Conservation (phyloP, 177 flowering plant genomes). For the Vitis hybrid region DNA sequence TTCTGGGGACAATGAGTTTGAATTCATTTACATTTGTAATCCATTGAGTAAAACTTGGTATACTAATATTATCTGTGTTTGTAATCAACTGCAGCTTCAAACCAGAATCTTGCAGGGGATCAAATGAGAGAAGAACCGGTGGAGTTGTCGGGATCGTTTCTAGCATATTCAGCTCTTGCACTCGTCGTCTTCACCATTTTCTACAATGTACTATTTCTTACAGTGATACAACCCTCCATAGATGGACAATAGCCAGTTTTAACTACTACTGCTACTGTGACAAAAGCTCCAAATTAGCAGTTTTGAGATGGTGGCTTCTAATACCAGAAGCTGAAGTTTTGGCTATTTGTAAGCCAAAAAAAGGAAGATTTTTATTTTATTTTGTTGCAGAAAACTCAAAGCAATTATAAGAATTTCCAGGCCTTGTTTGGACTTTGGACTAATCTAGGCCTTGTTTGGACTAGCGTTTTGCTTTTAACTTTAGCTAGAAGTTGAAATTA, state of each 20-base stretch:
- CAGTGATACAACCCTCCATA: constrained; percentile 63
- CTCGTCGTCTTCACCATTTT: constrained; percentile 52
- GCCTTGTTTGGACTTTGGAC: too few relatives aligned
- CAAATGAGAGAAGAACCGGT: constrained; percentile 27
- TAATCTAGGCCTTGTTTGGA: too few relatives aligned
- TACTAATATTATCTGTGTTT: background rate
- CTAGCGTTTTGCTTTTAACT: too few relatives aligned
- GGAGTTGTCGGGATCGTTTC: constrained; percentile 43
- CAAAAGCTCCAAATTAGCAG: constrained; percentile 12
- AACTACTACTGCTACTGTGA: background rate
- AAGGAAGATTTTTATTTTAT: too few relatives aligned
- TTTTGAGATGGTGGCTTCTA: constrained; percentile 5
- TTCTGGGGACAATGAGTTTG: too few relatives aligned
- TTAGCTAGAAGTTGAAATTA: too few relatives aligned
- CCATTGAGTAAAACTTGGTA: too few relatives aligned
- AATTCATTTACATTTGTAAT: too few relatives aligned
- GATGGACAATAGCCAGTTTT: constrained; percentile 42
- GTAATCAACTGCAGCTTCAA: constrained; percentile 33
- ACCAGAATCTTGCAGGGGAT: constrained; percentile 15
- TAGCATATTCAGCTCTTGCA: constrained; percentile 27
- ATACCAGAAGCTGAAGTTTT: background rate
- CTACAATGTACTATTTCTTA: constrained; percentile 53
- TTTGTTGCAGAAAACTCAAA: too few relatives aligned
- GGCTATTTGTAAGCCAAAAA: too few relatives aligned
- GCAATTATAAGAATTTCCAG: too few relatives aligned